Percentiles rank a stretch among this genome's conserved stretches.
phyloP scores from a whole-genome alignment of 129 eudicot genomes.

The Chrysanthemum seticuspe region DNA sequence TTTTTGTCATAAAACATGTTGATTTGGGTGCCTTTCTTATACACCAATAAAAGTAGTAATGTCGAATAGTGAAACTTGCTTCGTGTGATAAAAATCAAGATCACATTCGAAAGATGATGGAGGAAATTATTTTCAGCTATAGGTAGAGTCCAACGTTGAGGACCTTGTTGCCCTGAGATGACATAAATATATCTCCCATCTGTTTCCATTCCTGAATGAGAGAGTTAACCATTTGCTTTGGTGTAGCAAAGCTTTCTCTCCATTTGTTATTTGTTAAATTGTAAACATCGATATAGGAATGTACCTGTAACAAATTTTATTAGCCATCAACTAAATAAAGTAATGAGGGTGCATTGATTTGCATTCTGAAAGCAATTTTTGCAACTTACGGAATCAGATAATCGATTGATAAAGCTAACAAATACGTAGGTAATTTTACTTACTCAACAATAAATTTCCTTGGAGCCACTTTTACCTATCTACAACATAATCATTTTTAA shows the following conservation, averaged over 20 bases:
- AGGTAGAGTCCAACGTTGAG: conserved; percentile 62
- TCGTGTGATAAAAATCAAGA: no score
- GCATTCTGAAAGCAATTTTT: neutral
- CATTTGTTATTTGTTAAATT: conserved; percentile 57
- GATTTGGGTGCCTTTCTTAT: no score
- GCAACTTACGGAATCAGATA: neutral
- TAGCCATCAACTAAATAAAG: neutral
- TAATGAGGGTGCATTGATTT: conserved; percentile 1
- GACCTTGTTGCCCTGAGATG: conserved; percentile 70
- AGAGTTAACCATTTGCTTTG: conserved; percentile 74
- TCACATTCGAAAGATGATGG: no score
- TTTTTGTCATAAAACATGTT: no score
- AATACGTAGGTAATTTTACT: neutral
- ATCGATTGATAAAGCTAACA: no score
- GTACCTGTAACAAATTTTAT: conserved; percentile 39
- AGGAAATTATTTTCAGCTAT: conserved; percentile 9
- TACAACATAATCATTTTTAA: no score
- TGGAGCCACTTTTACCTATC: no score
- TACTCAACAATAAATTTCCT: neutral
- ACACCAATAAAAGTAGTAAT: no score
- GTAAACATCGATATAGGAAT: conserved; percentile 72
- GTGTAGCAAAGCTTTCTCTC: conserved; percentile 55
- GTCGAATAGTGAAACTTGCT: no score
- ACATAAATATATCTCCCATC: conserved; percentile 71
- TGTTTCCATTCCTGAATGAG: conserved; percentile 62